phyloP scores from a whole-genome alignment of 768 basidiomycete genomes.

The Tricholoma matsutake region DNA sequence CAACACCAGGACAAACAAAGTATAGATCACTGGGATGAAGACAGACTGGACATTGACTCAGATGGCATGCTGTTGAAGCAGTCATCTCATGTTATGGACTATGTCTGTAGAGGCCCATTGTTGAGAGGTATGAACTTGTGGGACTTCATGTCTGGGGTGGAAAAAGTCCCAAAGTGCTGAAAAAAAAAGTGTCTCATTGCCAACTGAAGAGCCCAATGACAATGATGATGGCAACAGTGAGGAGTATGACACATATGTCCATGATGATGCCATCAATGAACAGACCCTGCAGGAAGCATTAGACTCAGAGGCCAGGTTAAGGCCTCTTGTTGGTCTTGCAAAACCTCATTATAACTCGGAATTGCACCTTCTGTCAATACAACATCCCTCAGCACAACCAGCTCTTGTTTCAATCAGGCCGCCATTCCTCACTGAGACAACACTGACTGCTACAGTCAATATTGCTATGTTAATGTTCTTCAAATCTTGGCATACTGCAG shows the following conservation, averaged over 20 bases:
- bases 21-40: constrained; percentile 29
- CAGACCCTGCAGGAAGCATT: not conserved
- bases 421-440: not conserved
- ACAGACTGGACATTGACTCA: constrained; percentile 6
- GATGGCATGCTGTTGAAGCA: too few relatives aligned
- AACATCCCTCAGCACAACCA: not conserved
- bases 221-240: not conserved
- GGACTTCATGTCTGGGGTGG: not conserved
- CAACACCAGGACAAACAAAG: not conserved
- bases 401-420: not conserved
- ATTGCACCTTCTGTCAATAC: not conserved
- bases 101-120: not conserved
- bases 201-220: not conserved
- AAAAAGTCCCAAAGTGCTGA: not conserved
- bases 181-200: not conserved
- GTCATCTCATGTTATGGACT: not conserved
- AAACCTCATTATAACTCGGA: not conserved
- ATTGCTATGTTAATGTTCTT: not conserved
- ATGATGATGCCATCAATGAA: not conserved
- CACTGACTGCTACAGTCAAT: not conserved
- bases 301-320: not conserved
- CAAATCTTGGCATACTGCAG: too few relatives aligned
- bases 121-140: not conserved
- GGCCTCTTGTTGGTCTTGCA: not conserved
- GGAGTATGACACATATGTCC: too few relatives aligned